phyloP scores from a whole-genome alignment of 78 protist genomes.

The Dictyostelium brefeldianum region DNA sequence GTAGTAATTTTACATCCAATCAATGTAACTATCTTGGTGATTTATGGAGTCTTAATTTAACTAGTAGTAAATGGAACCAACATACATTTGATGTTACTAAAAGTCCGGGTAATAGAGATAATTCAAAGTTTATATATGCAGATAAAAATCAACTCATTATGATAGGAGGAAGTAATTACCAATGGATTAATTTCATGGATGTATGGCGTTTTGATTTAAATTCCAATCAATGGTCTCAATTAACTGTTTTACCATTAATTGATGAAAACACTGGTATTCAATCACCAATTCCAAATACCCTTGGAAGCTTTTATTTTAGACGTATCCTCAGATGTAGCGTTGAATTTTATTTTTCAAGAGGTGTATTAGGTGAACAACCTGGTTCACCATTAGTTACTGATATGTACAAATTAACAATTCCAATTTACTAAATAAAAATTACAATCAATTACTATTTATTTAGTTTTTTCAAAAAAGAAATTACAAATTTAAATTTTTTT shows the following conservation, averaged over 20 bases:
- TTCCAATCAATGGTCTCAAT: neutral
- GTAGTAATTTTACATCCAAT: neutral
- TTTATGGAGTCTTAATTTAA: constrained; percentile 17
- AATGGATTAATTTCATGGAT: constrained; percentile 8
- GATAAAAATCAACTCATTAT: neutral
- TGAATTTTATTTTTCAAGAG: constrained; percentile 16
- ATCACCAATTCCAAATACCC: constrained; percentile 13
- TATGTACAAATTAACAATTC: constrained; percentile 13
- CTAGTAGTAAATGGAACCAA: neutral
- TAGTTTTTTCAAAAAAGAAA: too few species aligned
- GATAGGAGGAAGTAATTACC: constrained; percentile 25
- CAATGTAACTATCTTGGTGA: constrained; percentile 18
- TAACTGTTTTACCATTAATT: neutral
- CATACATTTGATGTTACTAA: too few species aligned
- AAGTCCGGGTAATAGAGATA: constrained; percentile 37
- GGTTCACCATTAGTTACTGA: neutral
- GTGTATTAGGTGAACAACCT: neutral
- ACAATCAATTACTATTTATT: too few species aligned
- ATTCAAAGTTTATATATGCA: neutral
- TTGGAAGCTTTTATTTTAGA: constrained; percentile 25
- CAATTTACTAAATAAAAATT: neutral
- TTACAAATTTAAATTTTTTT: too few species aligned
- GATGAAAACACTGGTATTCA: neutral
- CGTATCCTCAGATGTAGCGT: neutral
- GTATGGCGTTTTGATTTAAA: constrained; percentile 36